A percentile compares a stretch with the other conserved stretches of the same genome.
These are phyloP conservation scores for Globisporangium okanoganense DNA, from an alignment of 352 stramenopile genomes.

Conservation along the genomic window DNA sequence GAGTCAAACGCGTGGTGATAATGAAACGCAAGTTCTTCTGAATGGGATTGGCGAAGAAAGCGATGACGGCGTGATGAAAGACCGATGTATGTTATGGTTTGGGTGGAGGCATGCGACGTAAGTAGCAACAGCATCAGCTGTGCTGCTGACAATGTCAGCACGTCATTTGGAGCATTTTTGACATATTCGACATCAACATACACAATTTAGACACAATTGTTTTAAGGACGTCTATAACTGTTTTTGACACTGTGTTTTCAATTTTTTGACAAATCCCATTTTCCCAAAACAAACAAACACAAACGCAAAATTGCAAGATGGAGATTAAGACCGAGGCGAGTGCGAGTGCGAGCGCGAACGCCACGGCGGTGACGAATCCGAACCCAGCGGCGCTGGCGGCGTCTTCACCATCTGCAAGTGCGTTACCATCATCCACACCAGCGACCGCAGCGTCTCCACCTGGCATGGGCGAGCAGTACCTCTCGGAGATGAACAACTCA, in stretches of 20 bases:
- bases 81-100: no score
- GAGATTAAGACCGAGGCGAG: conserved; percentile 15
- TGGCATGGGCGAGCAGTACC: conserved; percentile 28
- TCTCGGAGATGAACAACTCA: conserved; percentile 69
- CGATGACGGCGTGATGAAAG: no score
- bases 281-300: no score
- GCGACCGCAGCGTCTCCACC: neutral
- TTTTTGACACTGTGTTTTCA: no score
- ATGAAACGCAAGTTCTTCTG: neutral
- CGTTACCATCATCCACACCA: neutral
- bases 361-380: conserved; percentile 12
- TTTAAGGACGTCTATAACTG: no score
- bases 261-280: neutral
- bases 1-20: neutral
- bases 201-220: no score
- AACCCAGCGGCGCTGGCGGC: conserved; percentile 1
- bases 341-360: conserved; percentile 6
- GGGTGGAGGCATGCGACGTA: no score
- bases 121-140: no score
- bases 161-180: no score
- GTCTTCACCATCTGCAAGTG: neutral
- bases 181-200: no score
- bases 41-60: neutral
- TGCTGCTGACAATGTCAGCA: no score
- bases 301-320: neutral